Evolutionary conservation across 306 rosid genomes (phyloP), one percentile per base, ranked within the genome.

Genomic region (Citrullus colocynthis): DNA sequence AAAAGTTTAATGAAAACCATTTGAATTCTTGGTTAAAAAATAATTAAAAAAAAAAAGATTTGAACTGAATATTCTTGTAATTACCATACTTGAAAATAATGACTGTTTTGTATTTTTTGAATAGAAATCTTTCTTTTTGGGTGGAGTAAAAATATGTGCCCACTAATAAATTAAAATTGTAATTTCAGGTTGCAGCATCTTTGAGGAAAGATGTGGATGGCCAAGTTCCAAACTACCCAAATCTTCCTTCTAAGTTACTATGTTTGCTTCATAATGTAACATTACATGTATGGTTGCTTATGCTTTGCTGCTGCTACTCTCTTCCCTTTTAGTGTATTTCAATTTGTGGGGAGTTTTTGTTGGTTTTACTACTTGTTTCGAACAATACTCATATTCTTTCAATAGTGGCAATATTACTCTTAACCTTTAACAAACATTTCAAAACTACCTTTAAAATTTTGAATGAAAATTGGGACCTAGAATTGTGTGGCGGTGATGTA

Each of bases 101-200:
- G 73, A 18, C 3, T 66, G 4, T 66, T 41, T 41, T 41, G 2
- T 32, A 3, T 49, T 37, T 65, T 16, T 9, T 30, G 8, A 52
- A 48, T 20, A 28, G 20, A 20, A 6, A 5, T 10, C 0, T 5
- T 52, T 7, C 0, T 44, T 39, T 18, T 11, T 7, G 45, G 16
- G 13, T 7, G 28, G 16, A n/a, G 57, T 24, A 24, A 15, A 17
- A 60, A 74, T 74, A 3, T 52, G 30, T 10, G 41, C 4, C 24
- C 30, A 71, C 10, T 51, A 49, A 73, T 73, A 9, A 32, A 9
- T 14, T 20, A 59, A 76, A 59, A 20, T 59, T 49, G n/a, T 2
- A 49, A 62, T 81, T 80, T 82, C 91, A 93, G 98, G 98, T 95
- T 63, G 97, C 99, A 0, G 99, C 97, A 8, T 92, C 99, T 75